Conservation (phyloP, 129 eudicot genomes). For the Daucus carota region DNA sequence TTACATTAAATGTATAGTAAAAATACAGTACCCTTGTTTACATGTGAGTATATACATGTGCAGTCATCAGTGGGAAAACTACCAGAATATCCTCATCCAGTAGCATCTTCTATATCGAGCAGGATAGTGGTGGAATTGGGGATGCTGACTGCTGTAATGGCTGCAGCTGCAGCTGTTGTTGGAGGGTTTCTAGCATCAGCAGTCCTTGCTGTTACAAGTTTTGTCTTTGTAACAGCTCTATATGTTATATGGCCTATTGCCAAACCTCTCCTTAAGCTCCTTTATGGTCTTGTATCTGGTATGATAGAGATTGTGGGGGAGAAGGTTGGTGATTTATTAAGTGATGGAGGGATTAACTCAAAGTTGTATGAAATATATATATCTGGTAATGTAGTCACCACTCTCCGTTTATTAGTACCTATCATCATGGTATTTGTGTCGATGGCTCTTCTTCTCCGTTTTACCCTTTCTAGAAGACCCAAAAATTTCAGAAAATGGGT, state of each 20-base stretch:
- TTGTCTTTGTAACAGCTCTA: constrained; percentile 42
- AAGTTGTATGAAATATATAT: constrained; percentile 41
- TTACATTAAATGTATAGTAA: background rate
- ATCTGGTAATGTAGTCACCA: constrained; percentile 44
- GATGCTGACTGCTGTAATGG: constrained; percentile 56
- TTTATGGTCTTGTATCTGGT: constrained; percentile 33
- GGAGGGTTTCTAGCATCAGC: constrained; percentile 75
- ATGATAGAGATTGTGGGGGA: constrained; percentile 46
- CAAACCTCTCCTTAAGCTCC: constrained; percentile 39
- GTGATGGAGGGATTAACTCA: constrained; percentile 41
- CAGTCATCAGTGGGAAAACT: constrained; percentile 60
- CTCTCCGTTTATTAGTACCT: constrained; percentile 34
- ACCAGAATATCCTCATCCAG: constrained; percentile 72
- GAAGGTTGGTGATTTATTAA: constrained; percentile 35
- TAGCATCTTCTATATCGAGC: constrained; percentile 78
- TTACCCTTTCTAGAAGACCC: constrained; percentile 74
- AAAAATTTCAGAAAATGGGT: constrained; percentile 88
- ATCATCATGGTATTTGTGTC: constrained; percentile 32
- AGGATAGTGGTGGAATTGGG: constrained; percentile 79
- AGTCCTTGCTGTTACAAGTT: constrained; percentile 58
- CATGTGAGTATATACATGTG: constrained; percentile 15
- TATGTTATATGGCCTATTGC: constrained; percentile 63
- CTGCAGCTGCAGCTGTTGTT: constrained; percentile 62
- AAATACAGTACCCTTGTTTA: background rate
- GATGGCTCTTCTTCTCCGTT: constrained; percentile 76